Evolutionary conservation across 2,329 filamentous ascomycete genomes (phyloP).

Genomic region (Trichoderma koningiopsis): DNA sequence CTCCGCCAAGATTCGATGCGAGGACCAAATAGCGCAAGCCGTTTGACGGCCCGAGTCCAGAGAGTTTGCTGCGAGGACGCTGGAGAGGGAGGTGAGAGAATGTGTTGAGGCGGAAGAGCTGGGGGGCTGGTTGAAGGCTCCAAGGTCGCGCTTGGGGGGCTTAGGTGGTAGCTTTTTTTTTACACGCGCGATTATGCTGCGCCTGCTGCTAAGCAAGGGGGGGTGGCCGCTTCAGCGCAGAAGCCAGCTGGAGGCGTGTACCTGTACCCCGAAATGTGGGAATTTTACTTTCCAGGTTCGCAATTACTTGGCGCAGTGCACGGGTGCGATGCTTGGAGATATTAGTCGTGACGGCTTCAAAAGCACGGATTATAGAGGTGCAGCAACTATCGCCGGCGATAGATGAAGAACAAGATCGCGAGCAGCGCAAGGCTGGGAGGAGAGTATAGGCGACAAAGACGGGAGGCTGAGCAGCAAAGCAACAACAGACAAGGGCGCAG

Average conservation of each 20-base stretch:
- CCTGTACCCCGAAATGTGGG: constrained; percentile 10
- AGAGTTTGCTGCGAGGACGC: constrained; percentile 15
- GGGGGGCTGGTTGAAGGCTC: constrained; percentile 27
- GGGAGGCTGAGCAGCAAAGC: background rate
- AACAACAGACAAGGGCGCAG: background rate
- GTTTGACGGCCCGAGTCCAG: constrained; percentile 21
- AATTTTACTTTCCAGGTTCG: background rate
- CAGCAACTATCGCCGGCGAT: constrained; percentile 18
- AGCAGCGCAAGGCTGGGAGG: background rate
- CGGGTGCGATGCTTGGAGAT: background rate
- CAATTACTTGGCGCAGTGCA: constrained; percentile 12
- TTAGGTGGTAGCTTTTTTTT: constrained; percentile 29
- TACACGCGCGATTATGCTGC: constrained; percentile 33
- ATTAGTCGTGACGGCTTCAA: background rate
- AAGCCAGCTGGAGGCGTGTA: constrained; percentile 24
- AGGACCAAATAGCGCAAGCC: constrained; percentile 17
- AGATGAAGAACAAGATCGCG: background rate
- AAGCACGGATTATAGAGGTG: background rate
- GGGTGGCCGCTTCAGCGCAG: constrained; percentile 21
- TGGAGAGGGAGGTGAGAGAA: constrained; percentile 22
- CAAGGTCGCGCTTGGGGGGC: constrained; percentile 30
- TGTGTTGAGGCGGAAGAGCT: constrained; percentile 27
- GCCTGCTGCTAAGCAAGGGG: constrained; percentile 28
- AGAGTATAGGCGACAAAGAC: background rate
- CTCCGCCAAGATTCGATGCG: constrained; percentile 5